Base-by-base conservation (phyloP, 1,284 basidiomycete genomes). In the Irpex lacteus region DNA sequence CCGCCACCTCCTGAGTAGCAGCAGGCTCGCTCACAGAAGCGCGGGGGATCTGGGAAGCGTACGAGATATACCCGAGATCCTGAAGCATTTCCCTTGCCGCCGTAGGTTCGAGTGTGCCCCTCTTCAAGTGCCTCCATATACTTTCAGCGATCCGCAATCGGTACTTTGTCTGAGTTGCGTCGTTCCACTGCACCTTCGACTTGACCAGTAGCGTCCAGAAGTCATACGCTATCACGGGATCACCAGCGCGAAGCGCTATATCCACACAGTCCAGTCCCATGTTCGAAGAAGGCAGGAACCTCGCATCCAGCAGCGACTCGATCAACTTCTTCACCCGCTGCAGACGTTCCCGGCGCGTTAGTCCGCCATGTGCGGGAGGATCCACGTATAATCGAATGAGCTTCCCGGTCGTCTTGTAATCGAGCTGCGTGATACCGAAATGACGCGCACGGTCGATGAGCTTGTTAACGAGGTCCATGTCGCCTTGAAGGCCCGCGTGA, bases 141-240 rank as follows among this genome's bases (percentile, higher is more conserved):
- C 72, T 65, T 2, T 52, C 13, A 37, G 71, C 75, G 57, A 90
- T 82, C 26, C 69, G 69, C 2, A 71, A 63, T 62, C 88, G 82
- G 67, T 80, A 68, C 50, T 60, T 66, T 37, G 57, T 65, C 67
- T 88, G 85, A 68, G 80, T 78, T 13, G 4, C 18, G 69, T 87
- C 85, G 8, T 71, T 67, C 83, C 83, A 85, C 64, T 82, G 75
- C n/a, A 79, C 75, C 72, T 79, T 82, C 58, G 74, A 74, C 66
- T 74, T 75, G 21, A 89, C 54, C 60, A 88, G 72, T 60, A 75
- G 68, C 60, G 73, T 69, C 89, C 89, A 91, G 72, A 89, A 89
- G 55, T 74, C 71, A 75, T 80, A 88, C 3, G 87, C 89, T 75
- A 84, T 73, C 65, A 67, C 67, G 0, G 84, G 79, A 47, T 86